Conservation (phyloP, 306 rosid species). For the Citrullus colocynthis region DNA sequence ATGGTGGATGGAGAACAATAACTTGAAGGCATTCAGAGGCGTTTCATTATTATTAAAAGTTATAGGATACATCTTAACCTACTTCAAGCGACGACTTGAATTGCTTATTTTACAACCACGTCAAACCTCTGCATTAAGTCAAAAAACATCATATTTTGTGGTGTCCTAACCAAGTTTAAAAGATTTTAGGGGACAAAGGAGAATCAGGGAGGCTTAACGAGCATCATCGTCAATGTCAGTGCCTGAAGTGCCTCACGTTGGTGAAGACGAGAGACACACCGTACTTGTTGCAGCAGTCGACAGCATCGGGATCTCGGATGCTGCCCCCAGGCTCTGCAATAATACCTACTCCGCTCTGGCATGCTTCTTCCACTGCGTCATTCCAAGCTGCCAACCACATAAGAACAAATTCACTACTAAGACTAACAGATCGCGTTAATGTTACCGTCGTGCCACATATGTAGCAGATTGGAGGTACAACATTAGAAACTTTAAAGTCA, state of each 20-base stretch:
- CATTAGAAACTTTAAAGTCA: neutral
- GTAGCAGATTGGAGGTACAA: neutral
- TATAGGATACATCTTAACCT: neutral
- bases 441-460: neutral
- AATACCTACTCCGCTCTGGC: conserved; percentile 50
- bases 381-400: conserved; percentile 62
- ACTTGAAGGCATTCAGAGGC: neutral
- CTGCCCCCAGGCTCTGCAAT: conserved; percentile 93
- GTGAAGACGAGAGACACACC: conserved; percentile 83
- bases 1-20: neutral
- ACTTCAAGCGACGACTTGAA: neutral
- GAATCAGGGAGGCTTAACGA: neutral
- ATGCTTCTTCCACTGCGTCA: conserved; percentile 94
- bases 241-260: conserved; percentile 80
- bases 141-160: neutral
- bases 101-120: neutral
- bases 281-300: conserved; percentile 79
- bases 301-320: conserved; percentile 71
- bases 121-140: neutral
- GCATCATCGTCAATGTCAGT: conserved; percentile 34
- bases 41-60: neutral
- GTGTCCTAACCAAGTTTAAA: neutral
- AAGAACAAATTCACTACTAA: neutral
- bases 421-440: neutral
- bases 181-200: neutral